These are phyloP conservation scores for Kokia cookei DNA, from an alignment of 441 rosid species.

Conservation along the genomic window DNA sequence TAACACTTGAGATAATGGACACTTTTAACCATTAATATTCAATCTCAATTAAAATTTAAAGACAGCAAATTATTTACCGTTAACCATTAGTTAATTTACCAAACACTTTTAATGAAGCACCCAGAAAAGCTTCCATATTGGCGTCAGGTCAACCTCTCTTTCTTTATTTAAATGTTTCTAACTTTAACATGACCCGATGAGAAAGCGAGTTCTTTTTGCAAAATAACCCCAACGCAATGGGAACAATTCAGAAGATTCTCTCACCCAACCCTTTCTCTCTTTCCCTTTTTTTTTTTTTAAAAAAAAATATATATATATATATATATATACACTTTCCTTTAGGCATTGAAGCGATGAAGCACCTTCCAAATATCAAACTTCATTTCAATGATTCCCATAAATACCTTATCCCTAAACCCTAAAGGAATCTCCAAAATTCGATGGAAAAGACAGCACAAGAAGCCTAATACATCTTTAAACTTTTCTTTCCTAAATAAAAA, in stretches of 20 bases:
- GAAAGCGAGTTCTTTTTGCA: not conserved
- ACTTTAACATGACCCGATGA: conserved; percentile 2
- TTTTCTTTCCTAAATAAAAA: too few relatives aligned
- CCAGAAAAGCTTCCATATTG: conserved; percentile 7
- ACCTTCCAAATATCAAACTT: not conserved
- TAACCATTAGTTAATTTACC: too few relatives aligned
- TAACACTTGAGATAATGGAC: too few relatives aligned
- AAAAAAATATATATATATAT: too few relatives aligned
- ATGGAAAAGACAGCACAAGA: too few relatives aligned
- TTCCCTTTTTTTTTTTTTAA: too few relatives aligned
- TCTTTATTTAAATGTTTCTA: not conserved
- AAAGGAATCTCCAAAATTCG: too few relatives aligned
- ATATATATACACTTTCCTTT: too few relatives aligned
- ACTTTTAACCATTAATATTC: too few relatives aligned
- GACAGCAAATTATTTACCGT: too few relatives aligned
- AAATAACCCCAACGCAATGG: conserved; percentile 10
- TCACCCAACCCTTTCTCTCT: not conserved
- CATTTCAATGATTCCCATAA: not conserved
- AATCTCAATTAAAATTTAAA: too few relatives aligned
- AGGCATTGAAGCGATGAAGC: not conserved
- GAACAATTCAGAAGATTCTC: conserved; percentile 25
- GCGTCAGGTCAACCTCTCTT: conserved; percentile 11
- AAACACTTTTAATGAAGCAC: not conserved
- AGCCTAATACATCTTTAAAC: too few relatives aligned
- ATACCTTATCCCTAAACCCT: not conserved